Percentiles rank a stretch among this genome's conserved stretches.
Conservation (phyloP, 73 alveolate species). For the Stentor roeselii region DNA sequence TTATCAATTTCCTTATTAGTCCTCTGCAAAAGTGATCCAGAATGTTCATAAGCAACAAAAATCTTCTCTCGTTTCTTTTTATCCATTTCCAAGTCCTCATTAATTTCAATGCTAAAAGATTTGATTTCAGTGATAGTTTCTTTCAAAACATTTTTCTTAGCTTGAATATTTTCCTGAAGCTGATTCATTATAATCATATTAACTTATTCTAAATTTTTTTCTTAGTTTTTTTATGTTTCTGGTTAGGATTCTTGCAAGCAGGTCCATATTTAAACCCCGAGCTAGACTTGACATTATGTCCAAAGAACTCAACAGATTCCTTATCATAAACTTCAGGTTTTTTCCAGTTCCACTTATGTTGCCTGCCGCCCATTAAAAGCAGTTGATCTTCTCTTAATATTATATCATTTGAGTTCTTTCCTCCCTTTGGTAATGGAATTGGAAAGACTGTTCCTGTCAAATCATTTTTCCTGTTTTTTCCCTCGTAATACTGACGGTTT, state of each 20-base stretch:
- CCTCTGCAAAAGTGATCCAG: constrained; percentile 5
- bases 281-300: neutral
- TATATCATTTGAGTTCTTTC: constrained; percentile 43
- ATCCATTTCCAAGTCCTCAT: neutral
- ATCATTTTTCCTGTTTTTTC: constrained; percentile 35
- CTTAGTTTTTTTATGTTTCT: neutral
- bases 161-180: neutral
- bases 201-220: too few relatives aligned
- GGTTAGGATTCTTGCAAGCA: neutral
- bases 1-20: neutral
- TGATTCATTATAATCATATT: too few relatives aligned
- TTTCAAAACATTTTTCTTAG: neutral
- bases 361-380: constrained; percentile 19
- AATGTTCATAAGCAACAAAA: neutral
- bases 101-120: constrained; percentile 7
- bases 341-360: constrained; percentile 24
- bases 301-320: constrained; percentile 8
- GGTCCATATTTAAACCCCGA: constrained; percentile 10
- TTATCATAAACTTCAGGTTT: constrained; percentile 23
- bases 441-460: constrained; percentile 56
- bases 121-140: neutral
- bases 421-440: constrained; percentile 59
- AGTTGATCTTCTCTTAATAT: constrained; percentile 66
- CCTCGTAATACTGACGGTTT: constrained; percentile 50
- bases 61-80: neutral